Conservation (phyloP, 345 rosid genomes). For the Populus ilicifolia region DNA sequence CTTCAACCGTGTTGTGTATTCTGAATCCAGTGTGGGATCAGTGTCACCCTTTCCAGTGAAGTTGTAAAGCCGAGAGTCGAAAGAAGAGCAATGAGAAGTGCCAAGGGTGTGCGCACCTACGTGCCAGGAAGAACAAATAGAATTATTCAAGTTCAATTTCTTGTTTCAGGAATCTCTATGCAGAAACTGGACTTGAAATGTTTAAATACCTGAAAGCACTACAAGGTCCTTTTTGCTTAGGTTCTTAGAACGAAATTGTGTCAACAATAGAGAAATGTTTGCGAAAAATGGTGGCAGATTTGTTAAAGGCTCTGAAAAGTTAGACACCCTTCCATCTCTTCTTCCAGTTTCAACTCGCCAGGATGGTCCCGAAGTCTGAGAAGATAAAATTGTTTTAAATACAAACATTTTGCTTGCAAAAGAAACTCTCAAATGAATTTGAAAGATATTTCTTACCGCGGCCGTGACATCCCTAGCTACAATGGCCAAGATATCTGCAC, state of each 20-base stretch:
- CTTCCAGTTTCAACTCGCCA: conserved; percentile 65
- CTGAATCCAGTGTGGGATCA: conserved; percentile 51
- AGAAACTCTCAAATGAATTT: not conserved
- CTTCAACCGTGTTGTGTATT: conserved; percentile 27
- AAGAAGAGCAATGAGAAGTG: conserved; percentile 51
- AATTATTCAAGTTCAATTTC: not conserved
- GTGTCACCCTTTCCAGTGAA: conserved; percentile 58
- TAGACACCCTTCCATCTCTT: conserved; percentile 60
- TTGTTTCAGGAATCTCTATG: not conserved
- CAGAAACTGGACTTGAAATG: not conserved
- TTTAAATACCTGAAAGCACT: conserved; percentile 48
- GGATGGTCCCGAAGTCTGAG: conserved; percentile 37
- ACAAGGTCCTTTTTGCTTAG: conserved; percentile 49
- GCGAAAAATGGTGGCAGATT: conserved; percentile 36
- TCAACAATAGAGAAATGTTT: conserved; percentile 35
- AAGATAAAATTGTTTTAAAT: not conserved
- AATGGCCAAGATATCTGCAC: conserved; percentile 67
- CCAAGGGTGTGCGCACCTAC: conserved; percentile 71
- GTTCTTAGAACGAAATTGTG: conserved; percentile 31
- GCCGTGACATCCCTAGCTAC: conserved; percentile 56
- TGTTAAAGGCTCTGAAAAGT: conserved; percentile 15
- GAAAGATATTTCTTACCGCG: conserved; percentile 27
- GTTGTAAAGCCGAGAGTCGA: conserved; percentile 53
- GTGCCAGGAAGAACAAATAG: not conserved
- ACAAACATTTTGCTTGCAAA: not conserved